A percentile compares a stretch with the other conserved stretches of the same genome.
These are phyloP conservation scores for Neopestalotiopsis clavispora DNA, from an alignment of 2,329 filamentous ascomycete species.

Conservation along the genomic window DNA sequence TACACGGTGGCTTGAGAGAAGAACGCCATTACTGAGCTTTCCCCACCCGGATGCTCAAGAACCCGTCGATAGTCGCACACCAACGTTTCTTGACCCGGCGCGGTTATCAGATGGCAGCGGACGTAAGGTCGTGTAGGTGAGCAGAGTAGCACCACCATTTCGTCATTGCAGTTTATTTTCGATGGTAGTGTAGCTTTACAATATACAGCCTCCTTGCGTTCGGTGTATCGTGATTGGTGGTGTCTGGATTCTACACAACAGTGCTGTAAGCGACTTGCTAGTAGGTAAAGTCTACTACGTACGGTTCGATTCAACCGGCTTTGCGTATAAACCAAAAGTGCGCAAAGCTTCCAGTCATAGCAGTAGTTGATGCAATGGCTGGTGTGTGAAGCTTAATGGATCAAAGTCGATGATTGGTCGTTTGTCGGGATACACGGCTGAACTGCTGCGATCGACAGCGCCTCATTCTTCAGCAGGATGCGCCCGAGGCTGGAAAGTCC, in stretches of 20 bases:
- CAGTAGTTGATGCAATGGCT: neutral
- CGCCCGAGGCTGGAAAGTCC: neutral
- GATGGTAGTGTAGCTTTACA: too few species aligned
- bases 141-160: too few species aligned
- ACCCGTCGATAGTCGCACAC: slow-evolving; percentile 12
- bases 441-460: neutral
- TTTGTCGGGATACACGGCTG: neutral
- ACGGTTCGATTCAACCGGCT: too few species aligned
- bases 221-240: too few species aligned
- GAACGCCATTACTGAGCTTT: neutral
- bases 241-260: too few species aligned
- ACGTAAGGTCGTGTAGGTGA: neutral
- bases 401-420: neutral
- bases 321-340: neutral
- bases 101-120: neutral
- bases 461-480: neutral
- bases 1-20: neutral
- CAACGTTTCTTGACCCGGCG: neutral
- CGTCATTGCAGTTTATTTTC: too few species aligned
- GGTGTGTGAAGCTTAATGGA: neutral
- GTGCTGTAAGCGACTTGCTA: too few species aligned
- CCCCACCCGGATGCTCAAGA: neutral
- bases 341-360: neutral
- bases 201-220: too few species aligned
- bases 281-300: too few species aligned